Conservation (phyloP, 371 early-diverging fungal species). For the Saksenaea vasiformis region DNA sequence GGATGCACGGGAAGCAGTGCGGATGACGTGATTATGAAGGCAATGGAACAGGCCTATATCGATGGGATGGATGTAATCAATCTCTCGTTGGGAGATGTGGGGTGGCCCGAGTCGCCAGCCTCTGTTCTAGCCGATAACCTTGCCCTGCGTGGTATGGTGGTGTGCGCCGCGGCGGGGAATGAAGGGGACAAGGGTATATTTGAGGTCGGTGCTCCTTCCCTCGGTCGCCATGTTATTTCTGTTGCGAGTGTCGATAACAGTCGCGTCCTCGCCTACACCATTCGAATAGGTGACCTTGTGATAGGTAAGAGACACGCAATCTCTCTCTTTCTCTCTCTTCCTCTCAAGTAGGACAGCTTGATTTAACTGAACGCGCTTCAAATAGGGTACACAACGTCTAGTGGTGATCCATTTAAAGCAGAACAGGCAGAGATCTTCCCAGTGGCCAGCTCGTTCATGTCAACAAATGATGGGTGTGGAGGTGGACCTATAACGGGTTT, state of each 20-base stretch:
- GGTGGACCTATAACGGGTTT: slow-evolving; percentile 23
- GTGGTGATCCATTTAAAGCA: slow-evolving; percentile 20
- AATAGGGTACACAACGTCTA: slow-evolving; percentile 35
- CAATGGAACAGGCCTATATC: slow-evolving; percentile 67
- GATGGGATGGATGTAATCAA: slow-evolving; percentile 67
- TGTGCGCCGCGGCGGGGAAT: slow-evolving; percentile 70
- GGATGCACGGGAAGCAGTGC: slow-evolving; percentile 76
- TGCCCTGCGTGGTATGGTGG: slow-evolving; percentile 35
- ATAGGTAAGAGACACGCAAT: too few species aligned
- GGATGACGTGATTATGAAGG: slow-evolving; percentile 71
- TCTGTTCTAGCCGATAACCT: slow-evolving; percentile 40
- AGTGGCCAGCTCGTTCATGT: slow-evolving; percentile 19
- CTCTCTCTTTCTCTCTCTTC: too few species aligned
- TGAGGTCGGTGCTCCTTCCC: slow-evolving; percentile 63
- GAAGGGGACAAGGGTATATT: slow-evolving; percentile 68
- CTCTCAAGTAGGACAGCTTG: too few species aligned
- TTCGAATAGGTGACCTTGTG: slow-evolving; percentile 15
- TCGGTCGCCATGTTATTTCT: slow-evolving; percentile 59
- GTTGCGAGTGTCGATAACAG: slow-evolving; percentile 78
- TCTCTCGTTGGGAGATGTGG: slow-evolving; percentile 42
- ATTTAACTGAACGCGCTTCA: not conserved
- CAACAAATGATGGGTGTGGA: slow-evolving; percentile 51
- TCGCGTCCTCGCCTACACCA: slow-evolving; percentile 29
- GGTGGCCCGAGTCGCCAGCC: slow-evolving; percentile 49
- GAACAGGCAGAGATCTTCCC: slow-evolving; percentile 19